Conservation (phyloP, 2,329 filamentous ascomycete genomes). For the Pyricularia sp. region DNA sequence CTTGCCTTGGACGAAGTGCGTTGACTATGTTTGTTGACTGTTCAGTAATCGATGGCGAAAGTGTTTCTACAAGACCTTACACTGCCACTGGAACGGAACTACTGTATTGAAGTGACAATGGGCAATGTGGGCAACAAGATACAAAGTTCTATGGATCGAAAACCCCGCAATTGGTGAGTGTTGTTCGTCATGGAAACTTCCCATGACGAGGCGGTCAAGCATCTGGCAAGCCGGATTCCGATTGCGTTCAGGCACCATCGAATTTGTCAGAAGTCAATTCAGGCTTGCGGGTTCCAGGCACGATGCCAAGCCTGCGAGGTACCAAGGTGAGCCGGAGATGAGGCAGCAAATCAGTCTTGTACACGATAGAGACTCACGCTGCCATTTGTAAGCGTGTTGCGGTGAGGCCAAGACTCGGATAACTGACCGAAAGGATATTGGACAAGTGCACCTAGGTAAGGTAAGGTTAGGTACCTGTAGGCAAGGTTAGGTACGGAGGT, state of each 20-base stretch:
- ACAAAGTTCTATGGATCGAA: background rate
- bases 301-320: background rate
- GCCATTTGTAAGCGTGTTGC: background rate
- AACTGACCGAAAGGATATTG: background rate
- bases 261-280: background rate
- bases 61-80: background rate
- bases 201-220: background rate
- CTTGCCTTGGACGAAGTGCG: background rate
- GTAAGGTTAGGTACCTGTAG: too few species aligned
- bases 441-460: background rate
- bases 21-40: background rate
- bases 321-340: background rate
- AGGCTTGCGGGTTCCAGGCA: background rate
- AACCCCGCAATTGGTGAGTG: background rate
- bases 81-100: background rate
- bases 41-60: background rate
- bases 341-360: background rate
- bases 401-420: background rate
- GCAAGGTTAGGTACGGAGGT: too few species aligned
- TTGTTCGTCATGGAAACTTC: background rate
- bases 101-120: too few species aligned
- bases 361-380: background rate
- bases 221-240: background rate
- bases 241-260: background rate
- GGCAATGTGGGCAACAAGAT: background rate